phyloP scores from a whole-genome alignment of 2,329 filamentous ascomycete species.

The Endoconidiophora laricicola region DNA sequence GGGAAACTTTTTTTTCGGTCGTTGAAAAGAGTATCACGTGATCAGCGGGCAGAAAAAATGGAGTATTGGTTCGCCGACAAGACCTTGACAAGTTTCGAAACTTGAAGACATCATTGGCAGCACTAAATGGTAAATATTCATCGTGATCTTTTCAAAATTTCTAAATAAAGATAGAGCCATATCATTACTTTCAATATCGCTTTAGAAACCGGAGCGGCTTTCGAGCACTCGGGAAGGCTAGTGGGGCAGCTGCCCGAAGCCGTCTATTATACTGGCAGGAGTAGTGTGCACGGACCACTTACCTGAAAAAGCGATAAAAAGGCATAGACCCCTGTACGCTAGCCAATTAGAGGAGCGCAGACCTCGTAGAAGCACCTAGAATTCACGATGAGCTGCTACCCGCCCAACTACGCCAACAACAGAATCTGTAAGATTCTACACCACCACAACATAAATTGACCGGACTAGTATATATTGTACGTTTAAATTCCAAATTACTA shows the following conservation, averaged over 20 bases:
- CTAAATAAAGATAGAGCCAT: no score
- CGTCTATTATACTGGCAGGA: not conserved
- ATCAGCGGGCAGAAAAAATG: not conserved
- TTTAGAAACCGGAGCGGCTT: not conserved
- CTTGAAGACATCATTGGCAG: no score
- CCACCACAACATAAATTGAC: slow-evolving; percentile 8
- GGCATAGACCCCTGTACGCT: slow-evolving; percentile 6
- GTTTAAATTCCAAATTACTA: no score
- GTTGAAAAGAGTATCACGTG: slow-evolving; percentile 4
- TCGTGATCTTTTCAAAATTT: no score
- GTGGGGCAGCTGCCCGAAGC: slow-evolving; percentile 3
- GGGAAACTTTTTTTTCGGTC: slow-evolving; percentile 10
- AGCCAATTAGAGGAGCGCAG: slow-evolving; percentile 3
- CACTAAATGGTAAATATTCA: no score
- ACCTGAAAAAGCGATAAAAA: not conserved
- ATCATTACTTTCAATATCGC: no score
- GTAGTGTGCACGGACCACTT: slow-evolving; percentile 7
- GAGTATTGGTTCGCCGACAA: not conserved
- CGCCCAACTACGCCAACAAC: no score
- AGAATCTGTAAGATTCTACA: not conserved
- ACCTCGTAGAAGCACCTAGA: slow-evolving; percentile 13
- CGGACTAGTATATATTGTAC: not conserved
- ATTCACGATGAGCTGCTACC: slow-evolving; percentile 8
- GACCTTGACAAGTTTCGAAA: no score
- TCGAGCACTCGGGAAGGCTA: slow-evolving; percentile 2